Evolutionary conservation across 2,329 filamentous ascomycete genomes (phyloP).

Genomic region (Ascochyta viciae-villosae): DNA sequence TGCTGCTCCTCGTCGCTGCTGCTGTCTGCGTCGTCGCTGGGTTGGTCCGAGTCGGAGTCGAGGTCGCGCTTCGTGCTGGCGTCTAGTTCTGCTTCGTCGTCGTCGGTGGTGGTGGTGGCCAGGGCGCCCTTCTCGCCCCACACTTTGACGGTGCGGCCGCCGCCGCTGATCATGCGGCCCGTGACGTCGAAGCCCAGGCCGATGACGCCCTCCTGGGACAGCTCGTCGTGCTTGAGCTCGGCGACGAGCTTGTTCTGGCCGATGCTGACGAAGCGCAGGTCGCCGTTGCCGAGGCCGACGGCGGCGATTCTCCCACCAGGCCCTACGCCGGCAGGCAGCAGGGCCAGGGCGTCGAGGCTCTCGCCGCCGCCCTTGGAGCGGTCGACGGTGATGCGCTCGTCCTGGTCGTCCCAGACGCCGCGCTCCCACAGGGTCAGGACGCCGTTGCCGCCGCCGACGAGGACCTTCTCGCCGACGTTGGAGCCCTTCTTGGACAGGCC

Average conservation of each 20-base stretch:
- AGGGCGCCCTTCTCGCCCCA: conserved; percentile 76
- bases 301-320: conserved; percentile 74
- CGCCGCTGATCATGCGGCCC: conserved; percentile 87
- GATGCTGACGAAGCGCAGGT: conserved; percentile 77
- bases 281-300: conserved; percentile 82
- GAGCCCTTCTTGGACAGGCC: conserved; percentile 74
- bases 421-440: conserved; percentile 93
- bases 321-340: conserved; percentile 74
- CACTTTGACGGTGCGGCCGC: conserved; percentile 84
- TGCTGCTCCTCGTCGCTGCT: conserved; percentile 55
- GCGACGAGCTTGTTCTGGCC: conserved; percentile 74
- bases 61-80: conserved; percentile 37
- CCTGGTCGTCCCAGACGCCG: conserved; percentile 93
- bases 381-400: conserved; percentile 84
- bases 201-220: conserved; percentile 75
- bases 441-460: conserved; percentile 80
- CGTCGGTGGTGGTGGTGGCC: conserved; percentile 59
- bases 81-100: conserved; percentile 48
- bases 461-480: conserved; percentile 75
- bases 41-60: conserved; percentile 56
- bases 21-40: conserved; percentile 52
- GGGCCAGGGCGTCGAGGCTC: conserved; percentile 78
- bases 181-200: conserved; percentile 83
- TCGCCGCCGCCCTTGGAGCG: conserved; percentile 69
- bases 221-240: conserved; percentile 78